These are phyloP conservation scores for Aspergillus affinis DNA, from an alignment of 495 filamentous ascomycete genomes.

Conservation along the genomic window DNA sequence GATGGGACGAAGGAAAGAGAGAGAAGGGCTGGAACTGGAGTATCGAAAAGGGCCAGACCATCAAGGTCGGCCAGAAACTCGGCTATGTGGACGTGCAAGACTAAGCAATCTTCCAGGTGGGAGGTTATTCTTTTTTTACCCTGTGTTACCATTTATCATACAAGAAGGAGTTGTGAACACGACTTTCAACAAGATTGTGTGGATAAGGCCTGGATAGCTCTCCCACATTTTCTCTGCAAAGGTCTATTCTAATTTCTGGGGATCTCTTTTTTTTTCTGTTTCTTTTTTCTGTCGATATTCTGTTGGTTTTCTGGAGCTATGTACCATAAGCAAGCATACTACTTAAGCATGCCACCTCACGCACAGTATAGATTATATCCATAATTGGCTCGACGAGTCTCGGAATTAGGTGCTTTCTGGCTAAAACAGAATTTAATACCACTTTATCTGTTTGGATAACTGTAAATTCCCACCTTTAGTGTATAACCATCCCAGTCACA, in stretches of 20 bases:
- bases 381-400: background rate
- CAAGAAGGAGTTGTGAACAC: background rate
- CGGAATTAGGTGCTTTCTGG: background rate
- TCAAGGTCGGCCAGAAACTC: conserved; percentile 85
- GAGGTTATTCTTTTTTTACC: background rate
- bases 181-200: background rate
- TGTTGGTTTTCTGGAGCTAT: background rate
- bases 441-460: background rate
- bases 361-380: background rate
- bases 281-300: background rate
- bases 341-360: background rate
- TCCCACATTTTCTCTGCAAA: background rate
- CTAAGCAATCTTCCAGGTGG: conserved; percentile 8
- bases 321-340: background rate
- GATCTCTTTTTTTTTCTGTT: background rate
- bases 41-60: conserved; percentile 78
- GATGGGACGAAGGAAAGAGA: conserved; percentile 53
- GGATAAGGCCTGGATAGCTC: background rate
- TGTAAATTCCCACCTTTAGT: too few relatives aligned
- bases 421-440: background rate
- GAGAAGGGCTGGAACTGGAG: conserved; percentile 77
- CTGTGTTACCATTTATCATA: background rate
- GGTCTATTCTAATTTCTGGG: background rate
- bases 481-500: too few relatives aligned
- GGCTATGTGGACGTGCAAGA: conserved; percentile 55